Evolutionary conservation across 805 yeast genomes (phyloP).

Genomic region (Zygosaccharomyces pseudorouxii): DNA sequence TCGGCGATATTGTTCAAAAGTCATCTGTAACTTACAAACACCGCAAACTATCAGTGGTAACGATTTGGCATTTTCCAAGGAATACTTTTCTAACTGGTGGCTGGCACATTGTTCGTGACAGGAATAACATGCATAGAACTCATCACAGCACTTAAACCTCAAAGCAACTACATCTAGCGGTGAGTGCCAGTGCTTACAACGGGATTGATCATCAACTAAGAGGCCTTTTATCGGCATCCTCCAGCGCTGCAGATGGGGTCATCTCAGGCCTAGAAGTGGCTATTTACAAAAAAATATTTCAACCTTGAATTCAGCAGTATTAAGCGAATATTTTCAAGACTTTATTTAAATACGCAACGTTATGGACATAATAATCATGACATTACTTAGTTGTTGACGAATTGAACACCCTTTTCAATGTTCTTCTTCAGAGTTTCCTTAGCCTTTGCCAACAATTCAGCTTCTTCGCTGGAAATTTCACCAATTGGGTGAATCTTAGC

Average conservation of each 20-base stretch:
- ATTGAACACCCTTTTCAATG: conserved; percentile 90
- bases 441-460: conserved; percentile 74
- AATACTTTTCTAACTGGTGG: conserved; percentile 19
- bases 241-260: not conserved
- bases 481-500: conserved; percentile 77
- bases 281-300: too few relatives aligned
- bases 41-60: conserved; percentile 30
- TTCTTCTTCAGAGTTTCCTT: conserved; percentile 86
- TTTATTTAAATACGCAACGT: not conserved
- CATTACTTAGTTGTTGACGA: conserved; percentile 42
- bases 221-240: conserved; percentile 17
- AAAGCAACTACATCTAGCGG: conserved; percentile 31
- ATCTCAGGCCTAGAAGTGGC: too few relatives aligned
- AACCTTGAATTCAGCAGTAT: not conserved
- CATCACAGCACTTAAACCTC: conserved; percentile 32
- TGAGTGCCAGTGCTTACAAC: conserved; percentile 35
- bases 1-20: conserved; percentile 23
- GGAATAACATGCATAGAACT: conserved; percentile 29
- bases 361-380: conserved; percentile 1
- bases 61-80: not conserved
- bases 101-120: conserved; percentile 26
- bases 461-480: conserved; percentile 68
- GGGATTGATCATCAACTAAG: conserved; percentile 25
- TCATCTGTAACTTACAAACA: conserved; percentile 26
- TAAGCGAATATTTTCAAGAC: not conserved